phyloP scores from a whole-genome alignment of 2,329 filamentous ascomycete genomes.

The Claviceps sp. region DNA sequence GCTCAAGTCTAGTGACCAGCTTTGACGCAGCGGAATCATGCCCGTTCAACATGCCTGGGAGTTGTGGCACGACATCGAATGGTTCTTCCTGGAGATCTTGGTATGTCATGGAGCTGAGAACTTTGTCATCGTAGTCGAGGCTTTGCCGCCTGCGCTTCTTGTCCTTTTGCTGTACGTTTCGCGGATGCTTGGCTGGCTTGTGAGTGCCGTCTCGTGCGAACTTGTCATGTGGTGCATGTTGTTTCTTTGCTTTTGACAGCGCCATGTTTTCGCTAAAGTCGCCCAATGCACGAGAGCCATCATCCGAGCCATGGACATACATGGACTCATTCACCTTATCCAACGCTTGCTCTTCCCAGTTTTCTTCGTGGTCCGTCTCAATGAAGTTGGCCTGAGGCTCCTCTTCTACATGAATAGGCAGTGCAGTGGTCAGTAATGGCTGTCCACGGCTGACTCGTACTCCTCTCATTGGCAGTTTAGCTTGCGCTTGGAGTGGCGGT shows the following conservation, averaged over 20 bases:
- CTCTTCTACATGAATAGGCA: slow-evolving; percentile 1
- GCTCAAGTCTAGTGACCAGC: slow-evolving; percentile 33
- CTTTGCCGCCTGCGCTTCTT: slow-evolving; percentile 30
- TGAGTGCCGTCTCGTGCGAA: slow-evolving; percentile 11
- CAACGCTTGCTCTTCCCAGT: slow-evolving; percentile 10
- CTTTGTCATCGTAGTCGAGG: slow-evolving; percentile 44
- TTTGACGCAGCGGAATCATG: slow-evolving; percentile 24
- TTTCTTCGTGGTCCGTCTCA: slow-evolving; percentile 9
- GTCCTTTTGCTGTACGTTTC: slow-evolving; percentile 10
- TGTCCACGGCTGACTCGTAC: slow-evolving; percentile 5
- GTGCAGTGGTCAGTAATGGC: background rate
- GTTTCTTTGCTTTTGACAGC: slow-evolving; percentile 13
- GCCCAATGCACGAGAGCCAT: slow-evolving; percentile 12
- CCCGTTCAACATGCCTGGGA: slow-evolving; percentile 21
- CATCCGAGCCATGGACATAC: slow-evolving; percentile 11
- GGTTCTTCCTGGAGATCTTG: slow-evolving; percentile 34
- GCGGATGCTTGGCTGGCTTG: slow-evolving; percentile 9
- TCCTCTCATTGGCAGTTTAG: slow-evolving; percentile 27
- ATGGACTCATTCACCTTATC: slow-evolving; percentile 9
- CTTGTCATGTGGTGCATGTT: slow-evolving; percentile 9
- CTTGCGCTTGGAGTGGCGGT: slow-evolving; percentile 10
- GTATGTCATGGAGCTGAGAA: slow-evolving; percentile 41
- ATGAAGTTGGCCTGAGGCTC: background rate
- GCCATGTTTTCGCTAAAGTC: slow-evolving; percentile 11
- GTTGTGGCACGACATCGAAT: slow-evolving; percentile 40